These are phyloP conservation scores for Hortiboletus rubellus DNA, from an alignment of 1,284 basidiomycete species.

Conservation along the genomic window DNA sequence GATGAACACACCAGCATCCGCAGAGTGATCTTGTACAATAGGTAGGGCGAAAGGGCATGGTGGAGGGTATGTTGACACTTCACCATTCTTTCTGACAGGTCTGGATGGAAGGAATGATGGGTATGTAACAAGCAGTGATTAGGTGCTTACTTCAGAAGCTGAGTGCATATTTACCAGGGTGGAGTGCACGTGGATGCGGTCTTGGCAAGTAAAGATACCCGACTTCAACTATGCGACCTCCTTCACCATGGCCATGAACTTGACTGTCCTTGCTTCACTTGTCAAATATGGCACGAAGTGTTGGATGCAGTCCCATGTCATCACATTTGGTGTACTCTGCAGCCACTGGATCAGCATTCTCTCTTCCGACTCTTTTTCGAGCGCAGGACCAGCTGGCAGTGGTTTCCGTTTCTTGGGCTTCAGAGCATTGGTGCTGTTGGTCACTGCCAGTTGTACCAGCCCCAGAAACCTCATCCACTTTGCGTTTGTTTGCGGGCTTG, in stretches of 20 bases:
- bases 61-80: constrained; percentile 13
- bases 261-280: constrained; percentile 63
- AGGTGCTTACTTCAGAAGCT: constrained; percentile 30
- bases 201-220: constrained; percentile 47
- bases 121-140: constrained; percentile 36
- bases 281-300: constrained; percentile 74
- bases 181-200: constrained; percentile 34
- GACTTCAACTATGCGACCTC: constrained; percentile 70
- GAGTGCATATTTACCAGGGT: constrained; percentile 30
- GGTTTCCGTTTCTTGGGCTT: constrained; percentile 70
- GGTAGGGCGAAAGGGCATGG: constrained; percentile 5
- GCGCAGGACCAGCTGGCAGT: constrained; percentile 38
- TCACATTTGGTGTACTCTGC: constrained; percentile 58
- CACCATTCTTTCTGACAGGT: constrained; percentile 13
- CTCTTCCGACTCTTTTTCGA: constrained; percentile 59
- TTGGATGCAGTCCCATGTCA: constrained; percentile 73
- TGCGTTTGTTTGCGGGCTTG: constrained; percentile 57
- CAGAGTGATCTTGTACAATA: constrained; percentile 33
- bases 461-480: constrained; percentile 53
- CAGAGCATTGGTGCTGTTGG: constrained; percentile 33
- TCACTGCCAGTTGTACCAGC: constrained; percentile 32
- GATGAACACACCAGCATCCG: neutral
- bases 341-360: constrained; percentile 72
- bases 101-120: constrained; percentile 15
- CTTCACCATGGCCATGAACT: constrained; percentile 76